Percentiles rank a stretch among this genome's conserved stretches.
These are phyloP conservation scores for Lentinula sp. DNA, from an alignment of 768 basidiomycete species.

Conservation along the genomic window DNA sequence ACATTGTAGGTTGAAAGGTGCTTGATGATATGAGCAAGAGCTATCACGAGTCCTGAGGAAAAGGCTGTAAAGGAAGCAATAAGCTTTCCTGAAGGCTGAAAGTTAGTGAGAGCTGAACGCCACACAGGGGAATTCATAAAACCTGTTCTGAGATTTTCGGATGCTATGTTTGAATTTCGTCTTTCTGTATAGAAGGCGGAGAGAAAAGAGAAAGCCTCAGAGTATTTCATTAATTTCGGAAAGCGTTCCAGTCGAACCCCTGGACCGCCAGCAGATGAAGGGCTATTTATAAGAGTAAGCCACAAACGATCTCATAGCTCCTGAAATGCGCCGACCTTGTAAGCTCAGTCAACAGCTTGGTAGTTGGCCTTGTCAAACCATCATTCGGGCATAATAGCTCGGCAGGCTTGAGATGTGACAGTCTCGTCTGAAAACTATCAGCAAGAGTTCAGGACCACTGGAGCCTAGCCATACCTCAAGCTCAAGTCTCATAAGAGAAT, in stretches of 20 bases:
- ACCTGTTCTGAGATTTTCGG: constrained; percentile 43
- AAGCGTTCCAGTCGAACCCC: constrained; percentile 63
- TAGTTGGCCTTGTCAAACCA: constrained; percentile 61
- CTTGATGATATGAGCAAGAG: constrained; percentile 65
- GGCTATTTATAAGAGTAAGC: constrained; percentile 3
- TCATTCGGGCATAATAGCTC: constrained; percentile 67
- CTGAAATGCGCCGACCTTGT: constrained; percentile 38
- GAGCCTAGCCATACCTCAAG: constrained; percentile 55
- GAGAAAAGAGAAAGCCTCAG: constrained; percentile 63
- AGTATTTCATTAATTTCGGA: constrained; percentile 46
- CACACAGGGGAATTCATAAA: background rate
- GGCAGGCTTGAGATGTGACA: constrained; percentile 78
- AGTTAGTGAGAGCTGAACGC: background rate
- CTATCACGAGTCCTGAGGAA: constrained; percentile 63
- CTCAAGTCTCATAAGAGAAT: constrained; percentile 81
- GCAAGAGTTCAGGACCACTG: background rate
- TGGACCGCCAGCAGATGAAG: constrained; percentile 25
- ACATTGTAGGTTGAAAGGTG: constrained; percentile 72
- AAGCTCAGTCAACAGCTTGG: constrained; percentile 71
- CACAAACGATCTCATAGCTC: background rate
- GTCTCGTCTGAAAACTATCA: constrained; percentile 54
- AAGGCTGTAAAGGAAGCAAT: constrained; percentile 60
- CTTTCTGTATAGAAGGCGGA: constrained; percentile 62
- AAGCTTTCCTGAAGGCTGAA: constrained; percentile 40
- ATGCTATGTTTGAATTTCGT: constrained; percentile 28